These are phyloP conservation scores for Ogataea paraovalis DNA, from an alignment of 805 yeast species.

Conservation along the genomic window DNA sequence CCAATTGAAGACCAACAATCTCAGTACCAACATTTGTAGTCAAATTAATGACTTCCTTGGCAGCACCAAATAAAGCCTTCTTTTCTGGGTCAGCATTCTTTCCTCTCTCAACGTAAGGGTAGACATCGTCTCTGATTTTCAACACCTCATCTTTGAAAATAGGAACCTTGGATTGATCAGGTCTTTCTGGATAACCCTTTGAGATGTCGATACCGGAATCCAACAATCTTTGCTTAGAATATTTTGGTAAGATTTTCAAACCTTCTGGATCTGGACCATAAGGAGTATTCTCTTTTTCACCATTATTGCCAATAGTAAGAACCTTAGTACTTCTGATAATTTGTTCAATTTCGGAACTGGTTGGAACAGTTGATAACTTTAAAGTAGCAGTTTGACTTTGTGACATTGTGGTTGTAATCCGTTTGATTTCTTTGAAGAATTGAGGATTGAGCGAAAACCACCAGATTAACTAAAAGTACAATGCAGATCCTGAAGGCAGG, in stretches of 20 bases:
- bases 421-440: too few species aligned
- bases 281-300: slow-evolving; percentile 3
- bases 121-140: slow-evolving; percentile 33
- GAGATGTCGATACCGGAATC: slow-evolving; percentile 35
- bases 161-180: slow-evolving; percentile 32
- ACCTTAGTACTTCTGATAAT: slow-evolving; percentile 15
- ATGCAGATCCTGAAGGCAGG: too few species aligned
- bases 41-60: slow-evolving; percentile 38
- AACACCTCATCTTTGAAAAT: slow-evolving; percentile 38
- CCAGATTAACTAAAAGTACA: too few species aligned
- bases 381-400: slow-evolving; percentile 1
- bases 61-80: slow-evolving; percentile 39
- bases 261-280: slow-evolving; percentile 23
- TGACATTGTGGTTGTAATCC: not conserved
- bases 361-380: not conserved
- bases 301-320: slow-evolving; percentile 10
- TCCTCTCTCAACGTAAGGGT: slow-evolving; percentile 34
- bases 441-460: too few species aligned
- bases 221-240: slow-evolving; percentile 29
- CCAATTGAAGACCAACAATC: slow-evolving; percentile 42
- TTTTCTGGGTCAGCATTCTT: slow-evolving; percentile 39
- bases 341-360: slow-evolving; percentile 17
- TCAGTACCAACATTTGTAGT: slow-evolving; percentile 49
- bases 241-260: slow-evolving; percentile 27
- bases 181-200: slow-evolving; percentile 38